Evolutionary conservation across 805 yeast species (phyloP).

Genomic region (Ogataea siamensis): DNA sequence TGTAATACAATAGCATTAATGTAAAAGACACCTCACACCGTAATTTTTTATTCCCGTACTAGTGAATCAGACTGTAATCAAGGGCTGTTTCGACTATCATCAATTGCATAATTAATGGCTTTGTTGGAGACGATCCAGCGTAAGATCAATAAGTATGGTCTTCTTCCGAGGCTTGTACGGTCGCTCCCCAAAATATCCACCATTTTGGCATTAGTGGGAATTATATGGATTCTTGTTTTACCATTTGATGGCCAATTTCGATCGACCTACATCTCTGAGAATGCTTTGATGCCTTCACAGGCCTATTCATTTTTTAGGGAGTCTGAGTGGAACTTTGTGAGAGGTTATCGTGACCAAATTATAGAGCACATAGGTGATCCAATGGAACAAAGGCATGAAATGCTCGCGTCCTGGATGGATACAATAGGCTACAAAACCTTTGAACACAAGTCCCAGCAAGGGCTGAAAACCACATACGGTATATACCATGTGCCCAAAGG

Average conservation of each 20-base stretch:
- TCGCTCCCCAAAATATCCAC: constrained; percentile 44
- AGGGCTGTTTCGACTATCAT: too few relatives aligned
- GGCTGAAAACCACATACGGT: constrained; percentile 53
- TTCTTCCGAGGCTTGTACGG: constrained; percentile 44
- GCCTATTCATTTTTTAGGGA: constrained; percentile 90
- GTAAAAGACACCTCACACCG: too few relatives aligned
- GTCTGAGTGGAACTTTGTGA: constrained; percentile 86
- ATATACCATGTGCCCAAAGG: constrained; percentile 91
- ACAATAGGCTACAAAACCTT: constrained; percentile 72
- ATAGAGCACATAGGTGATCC: constrained; percentile 36
- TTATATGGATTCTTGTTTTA: constrained; percentile 57
- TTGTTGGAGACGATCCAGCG: constrained; percentile 45
- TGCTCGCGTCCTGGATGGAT: constrained; percentile 57
- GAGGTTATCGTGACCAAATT: constrained; percentile 76
- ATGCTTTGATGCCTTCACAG: constrained; percentile 96
- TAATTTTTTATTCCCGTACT: too few relatives aligned
- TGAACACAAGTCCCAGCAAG: constrained; percentile 31
- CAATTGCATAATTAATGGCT: constrained; percentile 41
- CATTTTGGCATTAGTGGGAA: constrained; percentile 44
- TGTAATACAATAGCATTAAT: constrained; percentile 6
- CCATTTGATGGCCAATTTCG: constrained; percentile 84
- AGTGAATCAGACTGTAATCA: too few relatives aligned
- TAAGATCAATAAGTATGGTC: constrained; percentile 41
- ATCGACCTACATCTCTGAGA: constrained; percentile 85
- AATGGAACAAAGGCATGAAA: constrained; percentile 40